Evolutionary conservation across 441 rosid species (phyloP), one percentile per base, ranked within the genome.

Genomic region (Arabidopsis lyrata): DNA sequence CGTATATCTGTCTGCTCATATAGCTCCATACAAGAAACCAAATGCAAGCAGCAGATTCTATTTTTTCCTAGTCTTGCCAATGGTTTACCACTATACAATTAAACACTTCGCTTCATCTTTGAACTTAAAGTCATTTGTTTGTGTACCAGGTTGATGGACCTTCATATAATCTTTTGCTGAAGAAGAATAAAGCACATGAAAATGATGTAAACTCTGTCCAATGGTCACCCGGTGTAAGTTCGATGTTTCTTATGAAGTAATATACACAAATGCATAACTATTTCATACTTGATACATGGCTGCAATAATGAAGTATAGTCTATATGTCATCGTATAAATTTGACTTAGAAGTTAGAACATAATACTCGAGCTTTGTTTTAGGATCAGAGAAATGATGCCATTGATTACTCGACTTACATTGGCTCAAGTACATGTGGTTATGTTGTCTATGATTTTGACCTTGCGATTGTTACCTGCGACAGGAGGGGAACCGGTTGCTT

Each of bases 171-270:
- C 81, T 88, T 75, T 66, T 90, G 69, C 79, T 84, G 77, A 92
- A 84, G 82, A 87, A 84, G 85, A 90, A 95, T 65, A 92, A 92
- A 83, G 98, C 96, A 39, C 98, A 95, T 79, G 90, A 87, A 47
- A 89, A 88, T 94, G 99, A 92, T 78, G 68, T 95, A 68, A 95
- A 95, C 79, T 85, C 85, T 49, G 97, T 90, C 57, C 93, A 87
- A 38, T 95, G 97, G 98, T 79, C 84, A 68, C 82, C 87, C 5
- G 83, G 85, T 85, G 97, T 92, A 86, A 86, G 95, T 78, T 56
- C 82, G 68, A 55, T 73, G 63, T 55, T 49, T 31, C 34, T 62
- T 20, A 54, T 53, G 16, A 44, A 60, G 39, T 75, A 53, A 44
- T 53, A 52, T 8, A 67, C 57, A 45, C 42, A 53, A 56, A 45